Percentiles rank a stretch among this genome's conserved stretches.
Conservation (phyloP, 2,329 filamentous ascomycete genomes). For the Rhytidhysteron rufulum region DNA sequence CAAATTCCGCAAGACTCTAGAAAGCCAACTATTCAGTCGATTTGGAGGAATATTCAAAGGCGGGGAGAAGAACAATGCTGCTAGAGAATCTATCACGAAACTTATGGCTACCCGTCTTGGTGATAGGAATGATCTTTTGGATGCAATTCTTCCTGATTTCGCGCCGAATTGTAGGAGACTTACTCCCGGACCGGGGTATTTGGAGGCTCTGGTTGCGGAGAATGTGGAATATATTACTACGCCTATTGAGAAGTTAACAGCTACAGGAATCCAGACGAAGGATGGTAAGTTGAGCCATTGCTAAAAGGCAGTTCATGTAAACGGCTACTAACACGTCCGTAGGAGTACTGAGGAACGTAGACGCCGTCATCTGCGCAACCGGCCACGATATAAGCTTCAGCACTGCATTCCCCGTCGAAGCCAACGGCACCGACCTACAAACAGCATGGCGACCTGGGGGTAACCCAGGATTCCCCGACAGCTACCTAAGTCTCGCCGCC, state of each 20-base stretch:
- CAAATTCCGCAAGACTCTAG: slow-evolving; percentile 31
- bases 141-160: slow-evolving; percentile 38
- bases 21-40: slow-evolving; percentile 54
- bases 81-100: slow-evolving; percentile 31
- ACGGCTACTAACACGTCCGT: too few relatives aligned
- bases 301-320: too few relatives aligned
- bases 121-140: not conserved
- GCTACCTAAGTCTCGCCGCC: slow-evolving; percentile 27
- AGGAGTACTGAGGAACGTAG: too few relatives aligned
- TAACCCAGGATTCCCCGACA: slow-evolving; percentile 41
- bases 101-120: slow-evolving; percentile 38
- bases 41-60: slow-evolving; percentile 29
- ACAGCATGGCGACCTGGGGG: slow-evolving; percentile 27
- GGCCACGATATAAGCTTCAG: slow-evolving; percentile 39
- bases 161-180: slow-evolving; percentile 46
- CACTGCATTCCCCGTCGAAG: slow-evolving; percentile 37
- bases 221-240: slow-evolving; percentile 40
- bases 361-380: slow-evolving; percentile 44
- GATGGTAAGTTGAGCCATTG: slow-evolving; percentile 35
- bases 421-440: slow-evolving; percentile 23
- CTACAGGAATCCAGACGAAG: slow-evolving; percentile 36
- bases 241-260: slow-evolving; percentile 32
- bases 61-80: slow-evolving; percentile 14
- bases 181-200: slow-evolving; percentile 51
- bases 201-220: slow-evolving; percentile 43